A percentile compares a stretch with the other conserved stretches of the same genome.
These are phyloP conservation scores for Pseudozyma sp. DNA, from an alignment of 1,284 basidiomycete genomes.

Conservation along the genomic window DNA sequence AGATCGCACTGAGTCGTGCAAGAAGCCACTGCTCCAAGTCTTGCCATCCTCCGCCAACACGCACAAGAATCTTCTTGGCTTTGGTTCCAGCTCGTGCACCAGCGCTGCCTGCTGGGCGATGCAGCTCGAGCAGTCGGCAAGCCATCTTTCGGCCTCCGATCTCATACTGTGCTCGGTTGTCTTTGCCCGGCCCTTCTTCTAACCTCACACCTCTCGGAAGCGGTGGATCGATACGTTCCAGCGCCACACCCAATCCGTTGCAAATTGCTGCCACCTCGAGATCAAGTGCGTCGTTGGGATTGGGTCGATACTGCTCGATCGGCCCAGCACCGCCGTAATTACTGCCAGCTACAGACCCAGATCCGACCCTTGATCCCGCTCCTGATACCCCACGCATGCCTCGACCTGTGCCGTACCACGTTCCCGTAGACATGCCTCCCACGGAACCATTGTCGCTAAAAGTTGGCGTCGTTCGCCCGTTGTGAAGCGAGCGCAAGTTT, in stretches of 20 bases:
- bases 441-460: slow-evolving; percentile 52
- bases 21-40: slow-evolving; percentile 81
- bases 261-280: slow-evolving; percentile 79
- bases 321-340: slow-evolving; percentile 35
- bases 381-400: slow-evolving; percentile 26
- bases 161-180: slow-evolving; percentile 83
- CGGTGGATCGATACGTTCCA: slow-evolving; percentile 83
- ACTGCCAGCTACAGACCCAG: slow-evolving; percentile 40
- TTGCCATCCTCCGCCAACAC: slow-evolving; percentile 77
- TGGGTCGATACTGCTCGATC: slow-evolving; percentile 76
- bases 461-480: slow-evolving; percentile 53
- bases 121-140: slow-evolving; percentile 80
- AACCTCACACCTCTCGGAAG: slow-evolving; percentile 73
- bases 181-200: slow-evolving; percentile 76
- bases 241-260: slow-evolving; percentile 78
- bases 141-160: slow-evolving; percentile 76
- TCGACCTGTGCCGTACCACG: slow-evolving; percentile 39
- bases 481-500: slow-evolving; percentile 47
- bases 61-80: slow-evolving; percentile 61
- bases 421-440: slow-evolving; percentile 43
- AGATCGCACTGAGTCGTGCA: slow-evolving; percentile 33
- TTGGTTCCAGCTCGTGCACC: slow-evolving; percentile 54
- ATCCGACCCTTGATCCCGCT: slow-evolving; percentile 26
- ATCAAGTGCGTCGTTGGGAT: slow-evolving; percentile 82
- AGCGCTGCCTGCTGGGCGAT: slow-evolving; percentile 65